Conservation (phyloP, 306 rosid genomes). For the Lupinus albus region DNA sequence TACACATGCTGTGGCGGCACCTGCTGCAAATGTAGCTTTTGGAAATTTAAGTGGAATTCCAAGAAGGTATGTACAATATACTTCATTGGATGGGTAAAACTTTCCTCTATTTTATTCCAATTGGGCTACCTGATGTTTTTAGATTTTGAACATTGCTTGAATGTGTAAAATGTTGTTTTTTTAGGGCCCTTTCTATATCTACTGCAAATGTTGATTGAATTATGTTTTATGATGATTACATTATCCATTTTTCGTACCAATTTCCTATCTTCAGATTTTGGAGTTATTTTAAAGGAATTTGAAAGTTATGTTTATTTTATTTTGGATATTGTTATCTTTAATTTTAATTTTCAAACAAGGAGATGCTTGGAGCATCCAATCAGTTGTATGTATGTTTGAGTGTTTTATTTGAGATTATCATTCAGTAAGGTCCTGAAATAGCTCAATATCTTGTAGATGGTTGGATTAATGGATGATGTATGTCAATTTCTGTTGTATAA, state of each 20-base stretch:
- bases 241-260: neutral
- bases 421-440: neutral
- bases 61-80: constrained; percentile 50
- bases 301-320: neutral
- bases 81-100: neutral
- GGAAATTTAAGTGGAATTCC: constrained; percentile 58
- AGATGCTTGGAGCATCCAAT: neutral
- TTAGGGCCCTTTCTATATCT: neutral
- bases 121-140: neutral
- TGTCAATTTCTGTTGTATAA: too few relatives aligned
- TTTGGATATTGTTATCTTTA: neutral
- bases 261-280: neutral
- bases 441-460: neutral
- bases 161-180: neutral
- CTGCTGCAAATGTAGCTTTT: constrained; percentile 45
- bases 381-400: neutral
- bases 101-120: neutral
- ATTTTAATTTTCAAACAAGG: neutral
- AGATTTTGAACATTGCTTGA: neutral
- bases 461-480: neutral
- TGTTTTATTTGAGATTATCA: constrained; percentile 1
- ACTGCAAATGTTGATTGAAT: neutral
- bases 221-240: neutral
- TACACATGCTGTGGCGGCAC: constrained; percentile 46
- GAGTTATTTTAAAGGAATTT: neutral